Conservation (phyloP, 108 stramenopile genomes). For the Nitzschia putrida region DNA sequence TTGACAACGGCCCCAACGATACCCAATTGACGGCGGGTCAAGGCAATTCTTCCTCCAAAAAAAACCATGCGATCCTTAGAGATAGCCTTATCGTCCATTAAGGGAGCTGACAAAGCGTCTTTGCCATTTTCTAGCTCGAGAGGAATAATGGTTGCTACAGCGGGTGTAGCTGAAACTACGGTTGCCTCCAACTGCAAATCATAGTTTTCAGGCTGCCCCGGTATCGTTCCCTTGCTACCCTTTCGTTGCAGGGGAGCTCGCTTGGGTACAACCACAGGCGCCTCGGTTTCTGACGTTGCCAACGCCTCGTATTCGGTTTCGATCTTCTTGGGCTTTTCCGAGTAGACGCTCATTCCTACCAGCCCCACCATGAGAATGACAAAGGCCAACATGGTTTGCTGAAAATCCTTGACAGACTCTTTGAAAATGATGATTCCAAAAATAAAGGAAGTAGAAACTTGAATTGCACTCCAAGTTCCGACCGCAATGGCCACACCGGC, state of each 20-base stretch:
- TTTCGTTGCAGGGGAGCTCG: conserved; percentile 6
- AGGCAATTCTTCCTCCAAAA: conserved; percentile 36
- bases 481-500: conserved; percentile 66
- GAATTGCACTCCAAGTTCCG: conserved; percentile 63
- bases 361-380: conserved; percentile 34
- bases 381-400: conserved; percentile 22
- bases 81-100: conserved; percentile 4
- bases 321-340: conserved; percentile 22
- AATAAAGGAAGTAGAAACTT: conserved; percentile 54
- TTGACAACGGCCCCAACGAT: conserved; percentile 56
- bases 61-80: conserved; percentile 26
- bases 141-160: conserved; percentile 1
- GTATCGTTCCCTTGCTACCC: neutral
- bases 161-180: neutral
- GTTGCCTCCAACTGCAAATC: neutral
- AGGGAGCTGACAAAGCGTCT: neutral
- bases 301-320: conserved; percentile 9
- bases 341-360: conserved; percentile 47
- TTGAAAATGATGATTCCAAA: conserved; percentile 65
- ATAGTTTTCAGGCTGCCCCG: neutral
- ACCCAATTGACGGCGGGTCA: conserved; percentile 52
- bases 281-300: neutral
- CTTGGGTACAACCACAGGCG: neutral
- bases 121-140: conserved; percentile 16
- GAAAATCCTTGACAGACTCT: conserved; percentile 44